Evolutionary conservation across 352 stramenopile genomes (phyloP), one percentile per base, ranked within the genome.

Genomic region (Lagenidium sp.): DNA sequence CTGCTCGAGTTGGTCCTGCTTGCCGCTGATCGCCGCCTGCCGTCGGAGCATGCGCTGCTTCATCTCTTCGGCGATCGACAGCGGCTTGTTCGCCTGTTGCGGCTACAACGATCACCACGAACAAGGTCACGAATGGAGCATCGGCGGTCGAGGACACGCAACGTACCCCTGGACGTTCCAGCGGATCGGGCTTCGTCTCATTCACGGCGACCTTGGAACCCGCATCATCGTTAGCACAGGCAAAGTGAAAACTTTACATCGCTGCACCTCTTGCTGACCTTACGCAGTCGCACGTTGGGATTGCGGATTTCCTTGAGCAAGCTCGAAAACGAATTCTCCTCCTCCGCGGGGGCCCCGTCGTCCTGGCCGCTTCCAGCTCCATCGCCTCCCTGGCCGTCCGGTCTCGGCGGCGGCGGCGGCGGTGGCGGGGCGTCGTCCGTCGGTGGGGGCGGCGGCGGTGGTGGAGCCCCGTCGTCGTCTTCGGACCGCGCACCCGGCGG

Each of bases 11-110:
- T 82, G 58, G 32, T 94, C 81, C 32, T 87, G 75, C 41, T 90
- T 91, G 36, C 81, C 81, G 52, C 81, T 91, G 54, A 89, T 81
- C 28, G 75, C 76, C 23, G 71, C 76, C 45, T 88, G 65, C 1
- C 78, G 74, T 36, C 81, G 81, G 11, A 71, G 55, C 70, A 94
- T 83, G 30, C 79, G 66, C 52, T 87, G 57, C 41, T 85, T 82
- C 63, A 94, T 83, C 60, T 91, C 71, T 36, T 94, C 76, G 24
- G 74, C 69, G 25, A 89, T 85, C 4, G 80, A 82, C 25, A 87
- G 43, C 6, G 74, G 76, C 30, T 84, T 78, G 15, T 53, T 65
- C 7, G 65, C 30, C 13, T 30, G 16, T 30, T 31, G 25, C 37
- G 39, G 49, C 55, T 60, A 38, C 20, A 50, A 4, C 25, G 26